These are phyloP conservation scores for Alternaria atra DNA, from an alignment of 2,329 filamentous ascomycete genomes.

Conservation along the genomic window DNA sequence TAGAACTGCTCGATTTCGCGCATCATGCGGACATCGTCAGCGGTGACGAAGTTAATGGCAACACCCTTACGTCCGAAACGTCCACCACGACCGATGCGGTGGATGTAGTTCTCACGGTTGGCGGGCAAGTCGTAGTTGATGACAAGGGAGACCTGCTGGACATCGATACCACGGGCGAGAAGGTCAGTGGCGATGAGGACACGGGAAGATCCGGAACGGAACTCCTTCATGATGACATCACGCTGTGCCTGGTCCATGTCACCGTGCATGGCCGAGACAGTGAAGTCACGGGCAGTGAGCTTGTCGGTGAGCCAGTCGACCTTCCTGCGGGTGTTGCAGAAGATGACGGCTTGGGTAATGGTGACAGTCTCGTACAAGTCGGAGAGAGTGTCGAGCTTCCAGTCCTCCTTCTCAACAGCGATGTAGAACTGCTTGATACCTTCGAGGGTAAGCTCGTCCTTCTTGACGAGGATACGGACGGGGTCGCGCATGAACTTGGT, in stretches of 20 bases:
- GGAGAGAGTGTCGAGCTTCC: constrained; percentile 99
- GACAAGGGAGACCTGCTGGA: constrained; percentile 98
- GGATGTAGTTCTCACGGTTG: constrained; percentile 99
- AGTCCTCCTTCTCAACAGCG: constrained; percentile 99
- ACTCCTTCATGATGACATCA: constrained; percentile 99
- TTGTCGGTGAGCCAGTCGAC: constrained; percentile 99
- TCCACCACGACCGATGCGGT: constrained; percentile 98
- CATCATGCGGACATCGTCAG: constrained; percentile 99
- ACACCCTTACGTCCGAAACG: constrained; percentile 99
- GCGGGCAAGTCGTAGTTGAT: constrained; percentile 99
- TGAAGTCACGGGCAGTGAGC: constrained; percentile 98
- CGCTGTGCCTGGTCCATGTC: constrained; percentile 99
- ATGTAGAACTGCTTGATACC: constrained; percentile 99
- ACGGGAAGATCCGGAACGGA: constrained; percentile 97
- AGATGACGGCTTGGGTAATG: constrained; percentile 99
- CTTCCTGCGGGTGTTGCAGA: constrained; percentile 99
- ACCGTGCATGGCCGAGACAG: constrained; percentile 99
- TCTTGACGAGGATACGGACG: constrained; percentile 99
- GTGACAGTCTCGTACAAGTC: constrained; percentile 99
- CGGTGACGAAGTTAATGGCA: constrained; percentile 99
- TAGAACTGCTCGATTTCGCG: constrained; percentile 99
- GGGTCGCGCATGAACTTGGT: constrained; percentile 99
- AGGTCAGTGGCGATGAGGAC: constrained; percentile 98
- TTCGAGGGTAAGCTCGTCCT: constrained; percentile 98
- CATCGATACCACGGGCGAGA: constrained; percentile 98